Percentiles rank a stretch among this genome's conserved stretches.
These are phyloP conservation scores for Serendipita vermifera DNA, from an alignment of 768 basidiomycete species.

Conservation along the genomic window DNA sequence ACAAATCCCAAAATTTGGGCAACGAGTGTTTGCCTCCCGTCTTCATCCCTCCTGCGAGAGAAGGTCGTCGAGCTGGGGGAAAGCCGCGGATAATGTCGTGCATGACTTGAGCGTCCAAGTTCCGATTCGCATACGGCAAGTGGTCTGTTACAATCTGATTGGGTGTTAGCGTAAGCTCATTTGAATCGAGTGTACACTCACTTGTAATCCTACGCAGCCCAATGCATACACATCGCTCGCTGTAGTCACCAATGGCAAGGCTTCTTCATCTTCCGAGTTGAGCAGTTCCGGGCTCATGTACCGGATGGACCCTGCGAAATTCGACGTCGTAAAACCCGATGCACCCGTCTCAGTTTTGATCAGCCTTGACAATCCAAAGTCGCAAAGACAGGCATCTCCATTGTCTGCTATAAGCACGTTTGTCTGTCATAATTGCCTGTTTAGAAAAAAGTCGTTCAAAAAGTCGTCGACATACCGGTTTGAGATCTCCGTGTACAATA, in stretches of 20 bases:
- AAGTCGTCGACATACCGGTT: not conserved
- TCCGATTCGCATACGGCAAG: not conserved
- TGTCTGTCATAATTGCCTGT: not conserved
- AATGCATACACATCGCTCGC: not conserved
- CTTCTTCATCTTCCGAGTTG: slow-evolving; percentile 5
- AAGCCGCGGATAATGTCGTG: not conserved
- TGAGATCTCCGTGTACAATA: slow-evolving; percentile 1
- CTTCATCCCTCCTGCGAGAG: not conserved
- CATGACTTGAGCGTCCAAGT: slow-evolving; percentile 1
- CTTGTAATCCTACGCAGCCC: not conserved
- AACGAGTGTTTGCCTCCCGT: not conserved
- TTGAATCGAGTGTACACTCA: not conserved
- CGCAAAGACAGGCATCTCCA: slow-evolving; percentile 1
- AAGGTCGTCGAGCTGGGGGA: not conserved
- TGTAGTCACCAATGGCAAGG: not conserved
- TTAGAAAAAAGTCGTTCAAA: not conserved
- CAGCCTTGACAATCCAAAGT: slow-evolving; percentile 1
- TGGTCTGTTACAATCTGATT: slow-evolving; percentile 6
- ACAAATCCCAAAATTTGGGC: not conserved
- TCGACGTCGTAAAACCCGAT: slow-evolving; percentile 3
- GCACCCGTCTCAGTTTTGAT: not conserved
- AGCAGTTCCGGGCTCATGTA: slow-evolving; percentile 3
- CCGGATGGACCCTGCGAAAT: slow-evolving; percentile 3
- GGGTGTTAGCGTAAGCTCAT: not conserved
- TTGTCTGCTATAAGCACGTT: slow-evolving; percentile 2